A percentile compares a stretch with the other conserved stretches of the same genome.
Evolutionary conservation across 2,329 filamentous ascomycete species (phyloP).

Genomic region (Colletotrichum sp.): DNA sequence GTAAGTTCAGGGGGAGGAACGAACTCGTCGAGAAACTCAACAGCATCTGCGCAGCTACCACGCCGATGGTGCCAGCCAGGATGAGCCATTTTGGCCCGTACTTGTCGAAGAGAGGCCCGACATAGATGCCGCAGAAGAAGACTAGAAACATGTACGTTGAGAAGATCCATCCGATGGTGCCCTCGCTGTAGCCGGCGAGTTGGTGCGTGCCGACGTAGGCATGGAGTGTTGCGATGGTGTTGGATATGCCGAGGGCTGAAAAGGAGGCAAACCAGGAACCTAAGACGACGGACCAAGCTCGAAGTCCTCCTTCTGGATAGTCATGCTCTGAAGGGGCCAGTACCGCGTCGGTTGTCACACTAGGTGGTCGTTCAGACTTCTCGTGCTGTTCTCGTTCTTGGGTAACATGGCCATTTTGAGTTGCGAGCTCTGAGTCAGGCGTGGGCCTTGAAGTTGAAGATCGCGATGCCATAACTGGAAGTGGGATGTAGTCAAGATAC

Average conservation of each 20-base stretch:
- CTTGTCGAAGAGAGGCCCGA: slow-evolving; percentile 87
- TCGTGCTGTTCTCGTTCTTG: not conserved
- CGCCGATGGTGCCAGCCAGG: slow-evolving; percentile 66
- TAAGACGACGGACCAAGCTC: slow-evolving; percentile 84
- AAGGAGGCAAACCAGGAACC: slow-evolving; percentile 82
- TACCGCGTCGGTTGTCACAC: not conserved
- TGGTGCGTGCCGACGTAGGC: slow-evolving; percentile 78
- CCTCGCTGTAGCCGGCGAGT: slow-evolving; percentile 68
- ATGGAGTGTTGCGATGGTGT: slow-evolving; percentile 80
- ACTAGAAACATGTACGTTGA: slow-evolving; percentile 83
- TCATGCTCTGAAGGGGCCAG: slow-evolving; percentile 40
- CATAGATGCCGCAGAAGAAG: slow-evolving; percentile 85
- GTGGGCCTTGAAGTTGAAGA: not conserved
- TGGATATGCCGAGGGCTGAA: slow-evolving; percentile 79
- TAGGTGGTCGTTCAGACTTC: not conserved
- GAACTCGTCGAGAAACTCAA: slow-evolving; percentile 65
- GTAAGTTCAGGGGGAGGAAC: too few relatives aligned
- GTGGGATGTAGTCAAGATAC: accelerated
- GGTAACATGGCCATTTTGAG: accelerated
- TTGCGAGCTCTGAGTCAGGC: not conserved
- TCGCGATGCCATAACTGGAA: not conserved
- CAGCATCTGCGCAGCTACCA: slow-evolving; percentile 68
- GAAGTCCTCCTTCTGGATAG: slow-evolving; percentile 82
- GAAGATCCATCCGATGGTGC: slow-evolving; percentile 85
- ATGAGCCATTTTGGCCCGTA: slow-evolving; percentile 79